phyloP scores from a whole-genome alignment of 768 basidiomycete genomes.

The Rhodosporidiobolus sp. region DNA sequence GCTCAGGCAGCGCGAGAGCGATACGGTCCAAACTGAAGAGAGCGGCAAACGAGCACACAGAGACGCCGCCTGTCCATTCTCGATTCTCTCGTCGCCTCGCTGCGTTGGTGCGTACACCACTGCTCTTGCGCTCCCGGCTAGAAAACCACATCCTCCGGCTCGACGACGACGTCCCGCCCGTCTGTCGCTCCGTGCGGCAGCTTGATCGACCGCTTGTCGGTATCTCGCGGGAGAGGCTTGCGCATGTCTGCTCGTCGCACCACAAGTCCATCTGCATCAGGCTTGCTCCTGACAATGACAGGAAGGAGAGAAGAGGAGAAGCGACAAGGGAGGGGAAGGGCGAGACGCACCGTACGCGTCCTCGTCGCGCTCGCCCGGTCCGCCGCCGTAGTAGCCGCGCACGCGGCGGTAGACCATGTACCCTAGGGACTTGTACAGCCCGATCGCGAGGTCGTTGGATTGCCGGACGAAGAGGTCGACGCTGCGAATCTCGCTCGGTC shows the following conservation, averaged over 20 bases:
- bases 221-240: constrained; percentile 52
- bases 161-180: constrained; percentile 24
- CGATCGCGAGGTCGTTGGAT: constrained; percentile 59
- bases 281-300: not conserved
- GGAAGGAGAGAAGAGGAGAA: not conserved
- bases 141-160: constrained; percentile 35
- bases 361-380: constrained; percentile 75
- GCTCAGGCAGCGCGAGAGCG: too few relatives aligned
- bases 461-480: constrained; percentile 89
- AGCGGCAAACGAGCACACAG: too few relatives aligned
- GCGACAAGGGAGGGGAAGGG: not conserved
- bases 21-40: too few relatives aligned
- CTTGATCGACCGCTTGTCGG: constrained; percentile 36
- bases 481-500: too few relatives aligned
- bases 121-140: not conserved
- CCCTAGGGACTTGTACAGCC: constrained; percentile 86
- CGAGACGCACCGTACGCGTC: constrained; percentile 77
- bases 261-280: not conserved
- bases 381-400: constrained; percentile 83
- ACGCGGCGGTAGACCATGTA: constrained; percentile 91
- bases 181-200: constrained; percentile 18
- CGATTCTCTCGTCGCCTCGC: too few relatives aligned
- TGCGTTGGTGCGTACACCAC: too few relatives aligned
- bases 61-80: too few relatives aligned
- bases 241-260: constrained; percentile 55